Conservation (phyloP, 2,329 filamentous ascomycete species). For the Trichoderma harzianum region DNA sequence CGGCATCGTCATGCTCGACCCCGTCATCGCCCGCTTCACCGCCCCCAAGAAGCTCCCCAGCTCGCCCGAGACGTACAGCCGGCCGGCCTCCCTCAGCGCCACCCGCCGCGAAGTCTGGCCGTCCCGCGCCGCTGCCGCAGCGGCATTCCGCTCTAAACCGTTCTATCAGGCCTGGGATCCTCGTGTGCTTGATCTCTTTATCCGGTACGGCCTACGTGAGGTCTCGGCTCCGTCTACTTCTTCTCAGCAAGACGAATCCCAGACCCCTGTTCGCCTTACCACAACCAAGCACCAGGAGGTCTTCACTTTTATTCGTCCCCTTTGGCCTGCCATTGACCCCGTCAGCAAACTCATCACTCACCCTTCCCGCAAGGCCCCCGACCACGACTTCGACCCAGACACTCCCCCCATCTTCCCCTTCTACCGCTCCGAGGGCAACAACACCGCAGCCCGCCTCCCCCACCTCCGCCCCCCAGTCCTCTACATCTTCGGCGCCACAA, state of each 20-base stretch:
- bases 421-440: slow-evolving; percentile 63
- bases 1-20: slow-evolving; percentile 76
- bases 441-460: slow-evolving; percentile 55
- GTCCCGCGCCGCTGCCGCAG: slow-evolving; percentile 64
- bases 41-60: slow-evolving; percentile 24
- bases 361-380: slow-evolving; percentile 43
- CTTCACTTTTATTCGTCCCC: slow-evolving; percentile 68
- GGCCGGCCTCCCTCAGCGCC: slow-evolving; percentile 60
- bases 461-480: slow-evolving; percentile 62
- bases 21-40: slow-evolving; percentile 62
- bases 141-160: slow-evolving; percentile 57
- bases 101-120: slow-evolving; percentile 80
- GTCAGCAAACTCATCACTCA: slow-evolving; percentile 39
- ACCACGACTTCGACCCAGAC: slow-evolving; percentile 44
- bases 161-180: slow-evolving; percentile 85
- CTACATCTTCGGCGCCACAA: slow-evolving; percentile 65
- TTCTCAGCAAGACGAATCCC: slow-evolving; percentile 23
- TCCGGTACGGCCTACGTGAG: slow-evolving; percentile 71
- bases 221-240: slow-evolving; percentile 29
- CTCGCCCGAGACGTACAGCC: slow-evolving; percentile 27
- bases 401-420: slow-evolving; percentile 48
- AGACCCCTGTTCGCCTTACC: slow-evolving; percentile 61
- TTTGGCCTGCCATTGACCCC: slow-evolving; percentile 44
- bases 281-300: slow-evolving; percentile 83
- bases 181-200: slow-evolving; percentile 63